A percentile compares a stretch with the other conserved stretches of the same genome.
phyloP scores from a whole-genome alignment of 495 filamentous ascomycete species.

The Penicillium bovifimosum region DNA sequence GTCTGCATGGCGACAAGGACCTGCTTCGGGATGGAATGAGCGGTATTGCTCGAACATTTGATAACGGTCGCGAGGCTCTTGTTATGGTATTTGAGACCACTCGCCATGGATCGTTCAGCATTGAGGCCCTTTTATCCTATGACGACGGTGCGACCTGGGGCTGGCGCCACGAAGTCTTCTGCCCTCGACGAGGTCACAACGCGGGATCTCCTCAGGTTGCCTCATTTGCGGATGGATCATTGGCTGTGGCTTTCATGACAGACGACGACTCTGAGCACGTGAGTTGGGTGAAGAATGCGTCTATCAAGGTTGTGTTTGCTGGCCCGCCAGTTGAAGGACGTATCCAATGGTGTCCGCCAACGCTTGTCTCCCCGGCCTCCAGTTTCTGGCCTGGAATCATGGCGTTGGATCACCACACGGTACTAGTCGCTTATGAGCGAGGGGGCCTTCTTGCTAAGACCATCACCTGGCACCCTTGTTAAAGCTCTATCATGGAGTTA shows the following conservation, averaged over 20 bases:
- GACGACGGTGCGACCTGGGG: constrained; percentile 54
- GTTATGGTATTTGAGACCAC: constrained; percentile 58
- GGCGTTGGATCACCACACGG: constrained; percentile 30
- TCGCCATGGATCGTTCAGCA: constrained; percentile 43
- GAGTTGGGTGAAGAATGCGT: constrained; percentile 36
- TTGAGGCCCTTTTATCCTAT: constrained; percentile 52
- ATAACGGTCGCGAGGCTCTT: constrained; percentile 41
- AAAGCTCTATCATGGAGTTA: too few species aligned
- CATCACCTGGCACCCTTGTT: too few species aligned
- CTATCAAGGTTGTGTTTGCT: constrained; percentile 38
- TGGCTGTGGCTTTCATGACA: constrained; percentile 58
- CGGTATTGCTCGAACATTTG: constrained; percentile 42
- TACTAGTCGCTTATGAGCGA: constrained; percentile 40
- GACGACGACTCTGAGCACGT: constrained; percentile 46
- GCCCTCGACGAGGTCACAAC: constrained; percentile 38
- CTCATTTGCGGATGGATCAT: constrained; percentile 49
- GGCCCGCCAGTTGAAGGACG: constrained; percentile 32
- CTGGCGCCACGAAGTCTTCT: constrained; percentile 46
- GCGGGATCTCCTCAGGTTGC: constrained; percentile 57
- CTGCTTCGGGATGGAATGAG: constrained; percentile 56
- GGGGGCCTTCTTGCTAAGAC: constrained; percentile 36
- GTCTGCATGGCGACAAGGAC: constrained; percentile 43
- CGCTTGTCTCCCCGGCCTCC: constrained; percentile 24
- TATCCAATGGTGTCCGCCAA: constrained; percentile 30
- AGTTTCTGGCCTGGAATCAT: constrained; percentile 44